Base-by-base conservation (phyloP, 345 rosid species). In the Ceriops zippeliana region DNA sequence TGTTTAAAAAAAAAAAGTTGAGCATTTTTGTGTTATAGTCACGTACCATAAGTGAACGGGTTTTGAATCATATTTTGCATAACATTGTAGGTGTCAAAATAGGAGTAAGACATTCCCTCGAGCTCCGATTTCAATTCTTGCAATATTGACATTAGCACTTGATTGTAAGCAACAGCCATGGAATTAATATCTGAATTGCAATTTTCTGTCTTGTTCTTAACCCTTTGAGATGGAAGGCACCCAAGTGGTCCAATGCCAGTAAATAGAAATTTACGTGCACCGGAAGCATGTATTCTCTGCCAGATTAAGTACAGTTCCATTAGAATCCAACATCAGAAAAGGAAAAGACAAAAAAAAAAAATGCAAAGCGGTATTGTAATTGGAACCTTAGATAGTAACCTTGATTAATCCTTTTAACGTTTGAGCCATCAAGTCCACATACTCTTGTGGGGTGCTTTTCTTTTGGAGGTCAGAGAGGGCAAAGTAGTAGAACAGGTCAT, bases 401-500 rank as follows among this genome's bases (percentile, higher is more conserved):
- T 88, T 82, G 4, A 92, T 31, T 4, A 81, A 90, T 15, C 58
- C 83, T 69, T 87, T 80, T 15, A 90, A 81, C 19, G 82, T 75
- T 47, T 65, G 56, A 27, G 76, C 81, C 90, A 90, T 83, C 47
- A 52, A 60, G 56, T 71, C 75, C 13, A 84, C 74, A 61, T 80
- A 86, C 42, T 76, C 76, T 32, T 72, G 86, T 22, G 88, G 83
- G 34, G 76, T 76, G 70, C 19, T 62, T 37, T 66, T 63, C 52
- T 78, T 63, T 30, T 58, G 83, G 21, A 78, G 81, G 52, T 79
- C 27, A 1, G 83, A 68, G 1, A 84, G 80, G 28, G 79, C 80
- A 34, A 65, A 81, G 62, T 87, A 90, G 47, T 73, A 83, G 8
- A 87, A 80, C 57, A 92, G 54, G 69, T 89, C 93, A 17, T 92